Conservation (phyloP, 2,329 filamentous ascomycete species). For the Botrytis porri region DNA sequence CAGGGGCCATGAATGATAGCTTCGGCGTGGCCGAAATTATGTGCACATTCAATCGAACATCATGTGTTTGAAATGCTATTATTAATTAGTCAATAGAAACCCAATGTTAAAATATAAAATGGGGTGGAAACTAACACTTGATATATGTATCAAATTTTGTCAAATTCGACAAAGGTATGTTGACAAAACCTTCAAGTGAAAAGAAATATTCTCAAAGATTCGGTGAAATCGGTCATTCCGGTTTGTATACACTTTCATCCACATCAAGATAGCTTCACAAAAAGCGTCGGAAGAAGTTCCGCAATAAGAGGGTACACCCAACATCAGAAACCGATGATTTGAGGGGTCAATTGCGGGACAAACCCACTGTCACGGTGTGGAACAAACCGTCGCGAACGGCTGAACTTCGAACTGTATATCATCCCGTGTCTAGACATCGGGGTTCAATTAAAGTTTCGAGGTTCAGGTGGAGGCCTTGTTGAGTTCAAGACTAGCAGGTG, state of each 20-base stretch:
- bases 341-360: neutral
- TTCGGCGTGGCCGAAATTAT: neutral
- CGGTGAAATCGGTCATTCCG: too few relatives aligned
- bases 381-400: neutral
- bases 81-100: neutral
- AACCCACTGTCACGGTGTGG: neutral
- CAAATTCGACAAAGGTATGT: neutral
- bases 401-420: neutral
- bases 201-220: neutral
- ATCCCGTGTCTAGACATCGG: neutral
- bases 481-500: neutral
- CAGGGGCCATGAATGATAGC: neutral
- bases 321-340: neutral
- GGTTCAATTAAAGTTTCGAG: neutral
- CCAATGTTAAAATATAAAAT: neutral
- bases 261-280: neutral
- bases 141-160: neutral
- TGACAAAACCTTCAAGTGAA: neutral
- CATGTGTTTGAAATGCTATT: neutral
- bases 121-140: too few relatives aligned
- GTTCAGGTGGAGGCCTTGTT: neutral
- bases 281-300: neutral
- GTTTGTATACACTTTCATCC: neutral
- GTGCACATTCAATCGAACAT: neutral
- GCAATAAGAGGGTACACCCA: neutral